These are phyloP conservation scores for Amoebophrya sp. DNA, from an alignment of 169 alveolate genomes.

Conservation along the genomic window DNA sequence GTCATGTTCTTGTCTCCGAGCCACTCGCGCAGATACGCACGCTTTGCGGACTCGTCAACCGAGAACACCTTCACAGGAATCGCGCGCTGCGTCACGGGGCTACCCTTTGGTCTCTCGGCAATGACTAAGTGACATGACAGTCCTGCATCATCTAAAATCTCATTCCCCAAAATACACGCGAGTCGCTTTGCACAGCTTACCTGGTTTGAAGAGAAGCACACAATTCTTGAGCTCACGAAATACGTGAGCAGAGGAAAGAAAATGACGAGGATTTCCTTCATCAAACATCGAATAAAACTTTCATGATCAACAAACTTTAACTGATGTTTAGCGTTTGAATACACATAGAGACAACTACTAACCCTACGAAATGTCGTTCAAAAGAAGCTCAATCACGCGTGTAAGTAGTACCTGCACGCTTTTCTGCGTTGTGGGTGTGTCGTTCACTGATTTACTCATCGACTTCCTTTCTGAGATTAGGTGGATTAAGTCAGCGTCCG, in stretches of 20 bases:
- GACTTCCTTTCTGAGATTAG: constrained; percentile 75
- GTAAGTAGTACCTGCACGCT: constrained; percentile 57
- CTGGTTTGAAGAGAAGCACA: too few species aligned
- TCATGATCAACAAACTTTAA: background rate
- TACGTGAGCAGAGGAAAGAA: background rate
- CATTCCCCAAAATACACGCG: constrained; percentile 24
- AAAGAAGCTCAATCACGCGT: constrained; percentile 67
- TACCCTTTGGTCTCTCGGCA: constrained; percentile 72
- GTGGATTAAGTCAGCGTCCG: constrained; percentile 37
- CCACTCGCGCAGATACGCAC: constrained; percentile 15
- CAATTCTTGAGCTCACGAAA: too few species aligned
- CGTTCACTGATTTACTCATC: constrained; percentile 66
- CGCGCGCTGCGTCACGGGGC: constrained; percentile 79
- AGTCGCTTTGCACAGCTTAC: background rate
- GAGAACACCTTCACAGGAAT: constrained; percentile 61
- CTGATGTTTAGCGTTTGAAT: background rate
- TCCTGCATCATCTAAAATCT: constrained; percentile 32
- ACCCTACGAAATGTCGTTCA: constrained; percentile 79
- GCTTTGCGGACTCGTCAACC: constrained; percentile 35
- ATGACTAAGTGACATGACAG: constrained; percentile 70
- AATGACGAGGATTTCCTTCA: constrained; percentile 24
- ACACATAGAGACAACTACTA: constrained; percentile 59
- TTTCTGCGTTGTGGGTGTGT: constrained; percentile 29
- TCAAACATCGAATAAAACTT: constrained; percentile 35
- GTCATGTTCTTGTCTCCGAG: background rate